These are phyloP conservation scores for Boechera retrofracta DNA, from an alignment of 345 rosid genomes.

Conservation along the genomic window DNA sequence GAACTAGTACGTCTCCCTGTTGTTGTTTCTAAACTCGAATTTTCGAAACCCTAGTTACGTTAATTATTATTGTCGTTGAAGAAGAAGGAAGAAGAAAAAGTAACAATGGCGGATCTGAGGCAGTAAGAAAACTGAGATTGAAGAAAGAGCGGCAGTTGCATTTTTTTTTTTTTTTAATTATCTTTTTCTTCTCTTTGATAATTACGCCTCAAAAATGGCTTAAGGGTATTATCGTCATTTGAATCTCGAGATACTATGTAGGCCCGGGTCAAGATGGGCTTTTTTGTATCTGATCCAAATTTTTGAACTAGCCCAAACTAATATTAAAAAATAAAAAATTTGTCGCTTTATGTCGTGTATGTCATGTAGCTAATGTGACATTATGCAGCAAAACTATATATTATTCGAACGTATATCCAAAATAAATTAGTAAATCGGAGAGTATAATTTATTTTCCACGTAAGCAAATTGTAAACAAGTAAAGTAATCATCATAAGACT, in stretches of 20 bases:
- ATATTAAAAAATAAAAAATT: neutral
- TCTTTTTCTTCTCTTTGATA: constrained; percentile 3
- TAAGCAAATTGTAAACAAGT: neutral
- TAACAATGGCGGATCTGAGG: constrained; percentile 47
- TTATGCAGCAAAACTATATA: neutral
- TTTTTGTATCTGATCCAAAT: constrained; percentile 17
- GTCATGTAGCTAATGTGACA: neutral
- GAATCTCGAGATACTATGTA: neutral
- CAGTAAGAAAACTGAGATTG: constrained; percentile 7
- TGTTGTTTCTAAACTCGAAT: neutral
- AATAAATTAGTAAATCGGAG: neutral
- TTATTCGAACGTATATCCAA: neutral
- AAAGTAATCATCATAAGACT: neutral
- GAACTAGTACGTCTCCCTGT: neutral
- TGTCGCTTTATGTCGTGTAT: constrained; percentile 13
- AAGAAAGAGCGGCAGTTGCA: constrained; percentile 45
- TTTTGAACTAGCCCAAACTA: neutral
- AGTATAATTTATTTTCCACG: neutral
- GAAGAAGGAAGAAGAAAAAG: constrained; percentile 13
- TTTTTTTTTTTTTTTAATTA: neutral
- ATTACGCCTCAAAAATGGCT: neutral
- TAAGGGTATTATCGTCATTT: constrained; percentile 17
- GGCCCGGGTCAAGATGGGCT: constrained; percentile 13
- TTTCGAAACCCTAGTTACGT: constrained; percentile 5
- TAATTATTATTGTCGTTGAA: neutral